A percentile compares a stretch with the other conserved stretches of the same genome.
Conservation (phyloP, 805 yeast genomes). For the Yarrowia yakushimensis region DNA sequence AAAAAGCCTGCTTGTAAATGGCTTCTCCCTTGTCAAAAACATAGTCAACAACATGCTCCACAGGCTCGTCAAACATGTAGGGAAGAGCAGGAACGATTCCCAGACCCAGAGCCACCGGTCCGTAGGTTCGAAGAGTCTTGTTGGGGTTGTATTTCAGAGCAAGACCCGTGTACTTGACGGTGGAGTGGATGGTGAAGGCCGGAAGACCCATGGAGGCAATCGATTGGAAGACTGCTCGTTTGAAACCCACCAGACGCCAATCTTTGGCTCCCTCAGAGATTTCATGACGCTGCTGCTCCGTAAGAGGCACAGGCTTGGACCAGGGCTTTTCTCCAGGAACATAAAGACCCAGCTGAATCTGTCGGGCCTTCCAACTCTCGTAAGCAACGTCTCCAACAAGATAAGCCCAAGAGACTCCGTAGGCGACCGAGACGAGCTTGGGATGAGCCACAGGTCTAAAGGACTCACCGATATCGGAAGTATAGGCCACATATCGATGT, state of each 20-base stretch:
- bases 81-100: constrained; percentile 76
- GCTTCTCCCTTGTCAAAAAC: constrained; percentile 45
- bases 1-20: background rate
- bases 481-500: constrained; percentile 79
- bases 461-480: constrained; percentile 83
- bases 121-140: constrained; percentile 53
- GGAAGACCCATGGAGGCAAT: constrained; percentile 85
- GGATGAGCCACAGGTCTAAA: constrained; percentile 81
- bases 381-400: constrained; percentile 70
- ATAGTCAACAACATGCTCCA: constrained; percentile 63
- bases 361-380: constrained; percentile 57
- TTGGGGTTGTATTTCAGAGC: constrained; percentile 55
- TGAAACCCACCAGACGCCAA: constrained; percentile 61
- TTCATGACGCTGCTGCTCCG: constrained; percentile 35
- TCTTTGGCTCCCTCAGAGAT: constrained; percentile 50
- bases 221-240: constrained; percentile 76
- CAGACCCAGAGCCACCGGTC: constrained; percentile 77
- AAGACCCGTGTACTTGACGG: constrained; percentile 63
- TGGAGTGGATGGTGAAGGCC: constrained; percentile 75
- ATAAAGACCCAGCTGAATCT: constrained; percentile 63
- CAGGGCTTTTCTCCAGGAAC: constrained; percentile 64
- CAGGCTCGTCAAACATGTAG: constrained; percentile 77
- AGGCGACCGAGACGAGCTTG: constrained; percentile 56
- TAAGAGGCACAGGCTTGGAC: constrained; percentile 48
- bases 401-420: constrained; percentile 74